Percentiles rank a stretch among this genome's conserved stretches.
Conservation (phyloP, 352 stramenopile genomes). For the Globisporangium nagaii region DNA sequence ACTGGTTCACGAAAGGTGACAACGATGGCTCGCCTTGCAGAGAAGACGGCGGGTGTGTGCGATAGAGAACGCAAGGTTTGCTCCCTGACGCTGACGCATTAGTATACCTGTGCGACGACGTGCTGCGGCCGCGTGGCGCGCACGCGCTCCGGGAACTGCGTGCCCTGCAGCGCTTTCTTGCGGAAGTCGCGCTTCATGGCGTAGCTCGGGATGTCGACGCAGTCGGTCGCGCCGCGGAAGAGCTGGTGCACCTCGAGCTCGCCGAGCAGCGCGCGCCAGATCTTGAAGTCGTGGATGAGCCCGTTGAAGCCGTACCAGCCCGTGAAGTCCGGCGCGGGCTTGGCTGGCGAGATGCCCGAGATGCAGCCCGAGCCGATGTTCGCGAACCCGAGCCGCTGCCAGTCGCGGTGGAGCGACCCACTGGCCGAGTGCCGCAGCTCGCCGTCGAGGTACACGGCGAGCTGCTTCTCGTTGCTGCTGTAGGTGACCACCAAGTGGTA, state of each 20-base stretch:
- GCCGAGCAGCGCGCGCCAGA: conserved; percentile 47
- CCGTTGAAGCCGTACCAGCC: conserved; percentile 74
- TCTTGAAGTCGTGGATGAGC: conserved; percentile 45
- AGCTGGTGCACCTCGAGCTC: conserved; percentile 51
- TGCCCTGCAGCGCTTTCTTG: conserved; percentile 2
- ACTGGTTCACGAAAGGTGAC: too few species aligned
- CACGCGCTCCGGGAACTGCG: conserved; percentile 42
- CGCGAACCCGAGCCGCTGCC: conserved; percentile 35
- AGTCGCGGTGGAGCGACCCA: conserved; percentile 39
- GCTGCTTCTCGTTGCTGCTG: conserved; percentile 14
- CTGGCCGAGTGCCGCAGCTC: conserved; percentile 34
- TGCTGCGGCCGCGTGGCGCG: conserved; percentile 47
- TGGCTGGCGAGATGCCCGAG: conserved; percentile 37
- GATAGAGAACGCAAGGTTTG: too few species aligned
- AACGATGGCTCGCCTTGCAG: too few species aligned
- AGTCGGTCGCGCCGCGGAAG: conserved; percentile 50
- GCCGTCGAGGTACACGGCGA: conserved; percentile 52
- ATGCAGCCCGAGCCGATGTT: conserved; percentile 67
- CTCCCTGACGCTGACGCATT: not conserved
- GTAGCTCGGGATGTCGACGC: conserved; percentile 47
- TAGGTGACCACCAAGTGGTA: conserved; percentile 67
- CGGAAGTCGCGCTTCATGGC: conserved; percentile 38
- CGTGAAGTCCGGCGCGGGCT: conserved; percentile 50
- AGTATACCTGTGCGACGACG: conserved; percentile 60
- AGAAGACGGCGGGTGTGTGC: too few species aligned